Evolutionary conservation across 148 eudicot species (phyloP).

Genomic region (Talinum fruticosum): DNA sequence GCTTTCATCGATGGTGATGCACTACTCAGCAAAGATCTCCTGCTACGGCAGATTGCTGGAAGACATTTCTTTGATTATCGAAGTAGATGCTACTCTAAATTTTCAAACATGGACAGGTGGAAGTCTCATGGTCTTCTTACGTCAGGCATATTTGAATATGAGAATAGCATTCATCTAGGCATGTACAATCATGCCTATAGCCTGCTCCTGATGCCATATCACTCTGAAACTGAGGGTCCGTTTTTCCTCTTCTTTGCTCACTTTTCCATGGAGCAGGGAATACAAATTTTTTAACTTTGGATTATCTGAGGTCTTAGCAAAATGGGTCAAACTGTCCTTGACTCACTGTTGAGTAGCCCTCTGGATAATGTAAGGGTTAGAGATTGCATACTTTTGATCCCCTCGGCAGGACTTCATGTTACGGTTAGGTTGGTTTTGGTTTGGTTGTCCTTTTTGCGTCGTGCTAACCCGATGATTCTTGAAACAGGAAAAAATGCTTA

Average conservation of each 20-base stretch:
- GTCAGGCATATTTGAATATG: not conserved
- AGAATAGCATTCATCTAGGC: not conserved
- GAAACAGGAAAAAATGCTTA: slow-evolving; percentile 25
- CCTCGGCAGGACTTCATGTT: not conserved
- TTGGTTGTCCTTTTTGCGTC: not conserved
- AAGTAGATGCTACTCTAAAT: no score
- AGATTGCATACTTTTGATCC: not conserved
- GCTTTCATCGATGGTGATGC: not conserved
- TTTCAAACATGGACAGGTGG: not conserved
- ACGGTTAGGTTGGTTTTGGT: not conserved
- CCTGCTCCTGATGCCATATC: no score
- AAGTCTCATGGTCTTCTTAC: no score
- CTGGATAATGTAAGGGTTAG: not conserved
- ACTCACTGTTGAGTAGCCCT: not conserved
- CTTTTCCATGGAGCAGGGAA: not conserved
- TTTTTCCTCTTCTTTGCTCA: not conserved
- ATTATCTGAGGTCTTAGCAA: not conserved
- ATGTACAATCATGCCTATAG: no score
- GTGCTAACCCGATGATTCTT: not conserved
- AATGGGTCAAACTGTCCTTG: not conserved
- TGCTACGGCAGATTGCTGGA: not conserved
- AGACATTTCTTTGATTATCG: not conserved
- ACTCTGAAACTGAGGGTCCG: no score
- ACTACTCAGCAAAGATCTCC: not conserved
- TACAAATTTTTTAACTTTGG: not conserved